These are phyloP conservation scores for Yarrowia bubula DNA, from an alignment of 805 yeast genomes.

Conservation along the genomic window DNA sequence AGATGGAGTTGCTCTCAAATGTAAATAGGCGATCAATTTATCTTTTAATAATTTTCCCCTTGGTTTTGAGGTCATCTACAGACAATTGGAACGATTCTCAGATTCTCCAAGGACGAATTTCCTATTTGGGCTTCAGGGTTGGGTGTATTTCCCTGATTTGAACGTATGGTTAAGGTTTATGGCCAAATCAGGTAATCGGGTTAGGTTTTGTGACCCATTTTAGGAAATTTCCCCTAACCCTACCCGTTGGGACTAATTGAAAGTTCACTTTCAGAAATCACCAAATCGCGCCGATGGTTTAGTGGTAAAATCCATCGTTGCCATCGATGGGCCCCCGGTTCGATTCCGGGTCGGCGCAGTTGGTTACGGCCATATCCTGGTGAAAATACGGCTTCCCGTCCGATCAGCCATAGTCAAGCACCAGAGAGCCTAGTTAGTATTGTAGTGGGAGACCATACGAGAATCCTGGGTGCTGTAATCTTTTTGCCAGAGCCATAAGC, in stretches of 20 bases:
- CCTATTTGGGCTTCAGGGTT: too few relatives aligned
- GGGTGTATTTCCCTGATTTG: neutral
- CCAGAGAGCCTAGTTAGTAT: slow-evolving; percentile 20
- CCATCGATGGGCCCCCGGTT: slow-evolving; percentile 21
- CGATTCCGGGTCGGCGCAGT: slow-evolving; percentile 15
- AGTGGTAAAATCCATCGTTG: slow-evolving; percentile 19
- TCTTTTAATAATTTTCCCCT: too few relatives aligned
- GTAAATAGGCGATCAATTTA: too few relatives aligned
- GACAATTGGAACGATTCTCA: too few relatives aligned
- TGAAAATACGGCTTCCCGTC: slow-evolving; percentile 19
- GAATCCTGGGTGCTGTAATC: slow-evolving; percentile 20
- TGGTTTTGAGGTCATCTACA: too few relatives aligned
- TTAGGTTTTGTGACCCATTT: neutral
- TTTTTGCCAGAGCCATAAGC: neutral
- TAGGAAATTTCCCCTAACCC: neutral
- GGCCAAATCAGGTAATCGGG: neutral
- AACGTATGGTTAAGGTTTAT: neutral
- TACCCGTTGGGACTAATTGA: neutral
- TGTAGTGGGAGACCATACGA: slow-evolving; percentile 22
- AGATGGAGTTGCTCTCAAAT: too few relatives aligned
- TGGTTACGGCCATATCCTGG: slow-evolving; percentile 18
- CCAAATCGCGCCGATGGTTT: slow-evolving; percentile 4
- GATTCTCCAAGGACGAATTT: too few relatives aligned
- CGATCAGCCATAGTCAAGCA: slow-evolving; percentile 20
- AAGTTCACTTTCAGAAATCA: neutral